Evolutionary conservation across 2,329 filamentous ascomycete genomes (phyloP), one percentile per base, ranked within the genome.

Genomic region (Phaeosphaeria sp.): DNA sequence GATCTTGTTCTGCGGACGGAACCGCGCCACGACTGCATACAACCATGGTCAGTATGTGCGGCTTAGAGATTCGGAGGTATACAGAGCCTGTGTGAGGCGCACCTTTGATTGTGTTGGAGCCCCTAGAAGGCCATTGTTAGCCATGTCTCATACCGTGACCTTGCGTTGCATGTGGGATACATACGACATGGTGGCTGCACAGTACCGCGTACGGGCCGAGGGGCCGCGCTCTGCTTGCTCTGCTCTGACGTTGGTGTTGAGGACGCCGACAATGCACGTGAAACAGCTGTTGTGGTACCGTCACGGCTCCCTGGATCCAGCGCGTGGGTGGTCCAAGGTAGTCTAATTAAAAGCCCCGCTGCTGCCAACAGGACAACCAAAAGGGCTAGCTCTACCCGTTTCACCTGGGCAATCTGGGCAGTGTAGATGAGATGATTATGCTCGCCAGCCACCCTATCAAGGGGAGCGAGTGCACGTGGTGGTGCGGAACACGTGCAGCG

Each of bases 1-100:
- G 79, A 95, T 81, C 82, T 92, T 92, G 84, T 99, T 99, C 82
- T 97, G 94, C 71, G 95, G 95, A 76, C 95, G 89, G 82, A 99
- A 99, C 74, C 95, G 92, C 83, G 94, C 94, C 78, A 99, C 93
- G 78, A 99, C 95, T 91, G 52, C 54, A 69, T 55, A 47, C 54
- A 56, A 25, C 50, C 58, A 60, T 52, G 51, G 69, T 77, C 64
- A 77, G 73, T 65, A 64, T 50, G 25, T 36, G 30, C 30, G 46
- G 42, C 41, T 43, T 54, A 18, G 2, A 53, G 30, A 15, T 11
- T 11, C 30, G 6, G 30, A 6, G 30, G 30, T 27, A 36, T 36
- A 11, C 30, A 15, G 30, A 11, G 6, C 30, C 30, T 13, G 30
- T 11, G 30, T 6, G 30, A 6, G 50, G 50, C 75, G 66, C 68